phyloP scores from a whole-genome alignment of 164 flowering plant species.

The Cinnamomum micranthum region DNA sequence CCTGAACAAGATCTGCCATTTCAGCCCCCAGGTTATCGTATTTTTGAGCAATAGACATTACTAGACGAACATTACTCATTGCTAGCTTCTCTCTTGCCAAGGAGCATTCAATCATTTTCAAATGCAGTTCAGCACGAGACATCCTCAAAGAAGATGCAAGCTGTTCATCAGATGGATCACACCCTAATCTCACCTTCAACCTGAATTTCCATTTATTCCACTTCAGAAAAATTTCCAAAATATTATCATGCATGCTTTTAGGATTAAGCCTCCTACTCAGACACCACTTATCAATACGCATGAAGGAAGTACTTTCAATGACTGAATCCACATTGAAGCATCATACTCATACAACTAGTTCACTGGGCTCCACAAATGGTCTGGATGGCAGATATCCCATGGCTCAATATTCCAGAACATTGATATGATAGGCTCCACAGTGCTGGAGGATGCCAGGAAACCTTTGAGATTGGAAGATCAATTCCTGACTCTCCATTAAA shows the following conservation, averaged over 20 bases:
- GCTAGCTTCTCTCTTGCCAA: constrained; percentile 91
- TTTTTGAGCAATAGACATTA: constrained; percentile 88
- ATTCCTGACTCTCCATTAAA: background rate
- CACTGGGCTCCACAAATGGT: background rate
- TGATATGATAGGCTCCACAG: background rate
- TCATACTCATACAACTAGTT: background rate
- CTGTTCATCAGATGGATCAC: constrained; percentile 84
- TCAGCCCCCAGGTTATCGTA: constrained; percentile 89
- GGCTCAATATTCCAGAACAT: background rate
- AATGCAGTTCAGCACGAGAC: constrained; percentile 55
- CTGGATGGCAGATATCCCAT: background rate
- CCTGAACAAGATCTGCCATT: constrained; percentile 98
- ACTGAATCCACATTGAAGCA: background rate
- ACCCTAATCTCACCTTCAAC: constrained; percentile 71
- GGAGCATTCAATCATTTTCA: constrained; percentile 55
- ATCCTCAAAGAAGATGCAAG: constrained; percentile 74
- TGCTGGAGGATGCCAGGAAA: background rate
- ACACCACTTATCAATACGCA: background rate
- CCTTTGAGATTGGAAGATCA: background rate
- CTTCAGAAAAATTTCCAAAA: background rate
- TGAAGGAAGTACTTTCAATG: too few relatives aligned
- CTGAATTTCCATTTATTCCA: constrained; percentile 29
- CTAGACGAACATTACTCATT: constrained; percentile 96
- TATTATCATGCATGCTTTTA: background rate
- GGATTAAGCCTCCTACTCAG: background rate